Evolutionary conservation across 1,284 basidiomycete genomes (phyloP).

Genomic region (Marasmius sp.): DNA sequence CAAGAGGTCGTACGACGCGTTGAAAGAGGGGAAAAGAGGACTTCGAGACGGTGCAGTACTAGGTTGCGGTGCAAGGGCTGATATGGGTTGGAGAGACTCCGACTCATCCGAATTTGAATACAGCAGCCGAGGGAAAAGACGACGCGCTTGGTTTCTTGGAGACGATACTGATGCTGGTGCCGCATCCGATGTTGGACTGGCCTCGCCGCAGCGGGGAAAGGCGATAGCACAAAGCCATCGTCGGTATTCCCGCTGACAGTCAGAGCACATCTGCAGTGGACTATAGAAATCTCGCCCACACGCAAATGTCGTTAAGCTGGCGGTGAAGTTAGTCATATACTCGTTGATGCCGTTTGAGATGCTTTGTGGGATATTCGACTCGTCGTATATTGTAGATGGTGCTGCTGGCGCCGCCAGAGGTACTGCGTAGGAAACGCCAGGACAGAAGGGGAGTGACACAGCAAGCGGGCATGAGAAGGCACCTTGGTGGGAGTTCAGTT

Average conservation of each 20-base stretch:
- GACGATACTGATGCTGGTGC: constrained; percentile 27
- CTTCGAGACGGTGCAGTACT: constrained; percentile 42
- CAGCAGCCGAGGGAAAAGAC: background rate
- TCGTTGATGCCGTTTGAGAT: constrained; percentile 52
- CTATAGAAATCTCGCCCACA: constrained; percentile 85
- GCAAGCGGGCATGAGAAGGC: constrained; percentile 74
- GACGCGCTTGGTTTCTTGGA: constrained; percentile 2
- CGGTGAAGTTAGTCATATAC: constrained; percentile 74
- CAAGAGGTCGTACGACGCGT: constrained; percentile 54
- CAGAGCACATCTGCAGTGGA: constrained; percentile 71
- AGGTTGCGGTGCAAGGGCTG: constrained; percentile 45
- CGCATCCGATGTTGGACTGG: constrained; percentile 30
- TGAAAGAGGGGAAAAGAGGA: constrained; percentile 44
- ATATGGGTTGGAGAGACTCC: constrained; percentile 31
- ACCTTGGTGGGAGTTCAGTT: constrained; percentile 35
- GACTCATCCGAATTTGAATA: background rate
- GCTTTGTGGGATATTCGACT: constrained; percentile 48
- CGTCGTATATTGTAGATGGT: constrained; percentile 46
- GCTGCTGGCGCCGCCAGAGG: constrained; percentile 54
- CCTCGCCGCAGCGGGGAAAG: constrained; percentile 71
- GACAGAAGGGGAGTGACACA: constrained; percentile 74
- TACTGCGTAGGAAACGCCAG: constrained; percentile 67
- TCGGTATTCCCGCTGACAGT: constrained; percentile 76
- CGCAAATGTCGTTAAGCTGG: constrained; percentile 65
- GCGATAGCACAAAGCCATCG: constrained; percentile 77